Evolutionary conservation across 495 filamentous ascomycete species (phyloP).

Genomic region (Apiosordaria backusii): DNA sequence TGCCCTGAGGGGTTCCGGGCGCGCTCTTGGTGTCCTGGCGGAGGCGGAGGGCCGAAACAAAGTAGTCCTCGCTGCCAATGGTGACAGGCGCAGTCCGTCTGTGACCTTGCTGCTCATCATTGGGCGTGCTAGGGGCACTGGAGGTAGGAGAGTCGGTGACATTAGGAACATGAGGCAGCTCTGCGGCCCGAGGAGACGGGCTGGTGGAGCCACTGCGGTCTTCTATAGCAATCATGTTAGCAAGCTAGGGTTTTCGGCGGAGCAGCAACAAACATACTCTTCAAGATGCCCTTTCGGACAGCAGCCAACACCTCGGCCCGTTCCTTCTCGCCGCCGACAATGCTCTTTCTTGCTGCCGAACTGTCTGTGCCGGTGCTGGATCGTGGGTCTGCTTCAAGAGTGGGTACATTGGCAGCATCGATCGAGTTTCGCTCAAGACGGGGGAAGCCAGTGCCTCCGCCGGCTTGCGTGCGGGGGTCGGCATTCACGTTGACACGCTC

Average conservation of each 20-base stretch:
- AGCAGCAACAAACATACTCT: slow-evolving; percentile 62
- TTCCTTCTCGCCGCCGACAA: slow-evolving; percentile 86
- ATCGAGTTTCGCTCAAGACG: slow-evolving; percentile 79
- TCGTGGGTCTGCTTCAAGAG: slow-evolving; percentile 44
- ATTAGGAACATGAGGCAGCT: slow-evolving; percentile 55
- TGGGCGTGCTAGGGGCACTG: slow-evolving; percentile 78
- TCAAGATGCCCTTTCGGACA: slow-evolving; percentile 90
- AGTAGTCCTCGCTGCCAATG: slow-evolving; percentile 84
- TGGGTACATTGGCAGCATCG: slow-evolving; percentile 47
- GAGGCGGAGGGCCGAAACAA: slow-evolving; percentile 68
- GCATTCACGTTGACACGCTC: slow-evolving; percentile 77
- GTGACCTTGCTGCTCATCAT: slow-evolving; percentile 63
- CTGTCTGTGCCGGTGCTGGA: slow-evolving; percentile 56
- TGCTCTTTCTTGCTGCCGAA: slow-evolving; percentile 70
- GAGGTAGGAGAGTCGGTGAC: slow-evolving; percentile 74
- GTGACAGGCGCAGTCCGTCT: slow-evolving; percentile 62
- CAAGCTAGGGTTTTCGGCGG: neutral
- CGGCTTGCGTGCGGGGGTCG: slow-evolving; percentile 62
- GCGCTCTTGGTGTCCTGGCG: slow-evolving; percentile 67
- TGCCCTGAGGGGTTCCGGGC: slow-evolving; percentile 69
- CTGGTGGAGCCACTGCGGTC: slow-evolving; percentile 59
- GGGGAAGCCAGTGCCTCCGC: slow-evolving; percentile 80
- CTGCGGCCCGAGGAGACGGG: slow-evolving; percentile 57
- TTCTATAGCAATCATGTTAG: slow-evolving; percentile 16
- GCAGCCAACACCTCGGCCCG: slow-evolving; percentile 86